Percentiles rank a stretch among this genome's conserved stretches.
Evolutionary conservation across 73 alveolate species (phyloP).

Genomic region (Symbiodinium pilosum): DNA sequence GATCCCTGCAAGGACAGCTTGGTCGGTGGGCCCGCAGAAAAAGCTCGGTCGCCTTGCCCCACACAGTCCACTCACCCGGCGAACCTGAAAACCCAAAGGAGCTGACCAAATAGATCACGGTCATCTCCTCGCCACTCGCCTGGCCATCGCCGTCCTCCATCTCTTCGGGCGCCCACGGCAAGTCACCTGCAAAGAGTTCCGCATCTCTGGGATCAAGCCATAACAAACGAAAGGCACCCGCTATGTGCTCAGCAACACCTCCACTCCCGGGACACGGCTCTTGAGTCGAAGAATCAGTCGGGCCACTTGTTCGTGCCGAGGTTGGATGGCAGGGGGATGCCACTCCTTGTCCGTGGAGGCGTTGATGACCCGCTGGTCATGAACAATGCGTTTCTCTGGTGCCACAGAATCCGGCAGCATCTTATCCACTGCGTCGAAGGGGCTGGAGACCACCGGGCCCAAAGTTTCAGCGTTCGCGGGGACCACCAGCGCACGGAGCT

Average conservation of each 20-base stretch:
- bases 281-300: not conserved
- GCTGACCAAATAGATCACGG: no score
- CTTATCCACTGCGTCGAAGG: not conserved
- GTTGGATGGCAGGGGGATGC: conserved; percentile 38
- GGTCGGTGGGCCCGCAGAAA: conserved; percentile 16
- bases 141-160: not conserved
- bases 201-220: conserved; percentile 23
- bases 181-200: conserved; percentile 28
- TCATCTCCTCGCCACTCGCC: no score
- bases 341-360: not conserved
- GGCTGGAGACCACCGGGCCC: not conserved
- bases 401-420: not conserved
- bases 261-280: not conserved
- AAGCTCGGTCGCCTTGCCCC: not conserved
- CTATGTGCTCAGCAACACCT: not conserved
- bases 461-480: not conserved
- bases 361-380: not conserved
- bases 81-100: no score
- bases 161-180: conserved; percentile 16
- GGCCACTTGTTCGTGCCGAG: conserved; percentile 18
- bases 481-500: not conserved
- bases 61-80: no score
- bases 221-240: conserved; percentile 10
- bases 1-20: not conserved
- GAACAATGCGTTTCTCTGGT: not conserved